phyloP scores from a whole-genome alignment of 1,139 yeast genomes.

The Yamadazyma kanchanaburiensis region DNA sequence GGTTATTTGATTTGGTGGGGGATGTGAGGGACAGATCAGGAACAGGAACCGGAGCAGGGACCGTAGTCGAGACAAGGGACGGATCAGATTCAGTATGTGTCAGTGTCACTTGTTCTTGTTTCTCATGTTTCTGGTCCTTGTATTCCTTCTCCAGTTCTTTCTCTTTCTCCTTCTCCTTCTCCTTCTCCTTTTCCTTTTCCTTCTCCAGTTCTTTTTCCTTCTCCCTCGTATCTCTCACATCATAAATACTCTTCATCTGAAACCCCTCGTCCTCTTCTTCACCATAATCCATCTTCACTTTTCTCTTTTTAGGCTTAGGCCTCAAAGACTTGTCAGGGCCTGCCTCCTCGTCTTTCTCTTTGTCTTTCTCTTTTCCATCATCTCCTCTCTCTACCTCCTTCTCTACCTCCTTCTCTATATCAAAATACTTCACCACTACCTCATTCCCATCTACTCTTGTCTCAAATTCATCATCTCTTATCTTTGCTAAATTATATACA shows the following conservation, averaged over 20 bases:
- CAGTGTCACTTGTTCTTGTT: too few species aligned
- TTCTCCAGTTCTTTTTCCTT: constrained; percentile 5
- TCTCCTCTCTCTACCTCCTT: constrained; percentile 16
- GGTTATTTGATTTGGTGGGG: too few species aligned
- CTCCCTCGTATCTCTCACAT: too few species aligned
- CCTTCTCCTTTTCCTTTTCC: constrained; percentile 4
- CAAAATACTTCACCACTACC: constrained; percentile 13
- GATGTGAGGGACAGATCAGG: too few species aligned
- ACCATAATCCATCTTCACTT: constrained; percentile 19
- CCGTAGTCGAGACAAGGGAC: too few species aligned
- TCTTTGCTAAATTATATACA: constrained; percentile 50
- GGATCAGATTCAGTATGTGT: too few species aligned
- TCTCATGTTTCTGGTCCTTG: not conserved
- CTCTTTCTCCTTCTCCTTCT: too few species aligned
- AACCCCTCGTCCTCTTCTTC: constrained; percentile 31
- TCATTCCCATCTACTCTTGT: constrained; percentile 38
- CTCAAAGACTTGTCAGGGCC: too few species aligned
- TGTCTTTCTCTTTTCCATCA: constrained; percentile 18
- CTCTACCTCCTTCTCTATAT: constrained; percentile 9
- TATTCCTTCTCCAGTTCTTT: too few species aligned
- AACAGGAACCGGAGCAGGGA: too few species aligned
- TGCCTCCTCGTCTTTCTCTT: too few species aligned
- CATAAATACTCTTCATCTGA: constrained; percentile 50
- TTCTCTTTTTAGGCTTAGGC: constrained; percentile 16
- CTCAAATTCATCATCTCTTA: constrained; percentile 48